These are phyloP conservation scores for Ramaria rubella DNA, from an alignment of 768 basidiomycete genomes.

Conservation along the genomic window DNA sequence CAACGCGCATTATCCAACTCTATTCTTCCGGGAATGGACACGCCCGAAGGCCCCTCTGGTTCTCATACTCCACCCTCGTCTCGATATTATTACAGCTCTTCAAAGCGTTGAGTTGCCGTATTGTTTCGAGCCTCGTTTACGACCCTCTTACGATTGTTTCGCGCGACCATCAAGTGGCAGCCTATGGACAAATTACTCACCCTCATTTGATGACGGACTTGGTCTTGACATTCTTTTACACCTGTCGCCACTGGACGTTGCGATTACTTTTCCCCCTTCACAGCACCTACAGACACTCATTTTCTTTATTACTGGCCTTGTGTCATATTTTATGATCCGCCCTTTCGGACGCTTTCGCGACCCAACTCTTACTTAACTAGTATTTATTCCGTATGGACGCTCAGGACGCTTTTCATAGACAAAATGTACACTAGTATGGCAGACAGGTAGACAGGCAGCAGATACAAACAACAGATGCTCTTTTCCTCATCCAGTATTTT, in stretches of 20 bases:
- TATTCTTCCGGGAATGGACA: constrained; percentile 11
- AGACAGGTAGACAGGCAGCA: background rate
- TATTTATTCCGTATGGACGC: background rate
- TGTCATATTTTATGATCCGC: no score
- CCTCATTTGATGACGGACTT: no score
- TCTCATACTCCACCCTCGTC: background rate
- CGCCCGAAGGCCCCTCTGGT: background rate
- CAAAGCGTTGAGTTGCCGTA: background rate
- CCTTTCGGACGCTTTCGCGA: background rate
- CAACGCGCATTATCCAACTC: constrained; percentile 12
- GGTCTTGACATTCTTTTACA: no score
- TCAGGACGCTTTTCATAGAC: background rate
- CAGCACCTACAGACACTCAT: no score
- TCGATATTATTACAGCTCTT: background rate
- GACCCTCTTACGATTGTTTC: background rate
- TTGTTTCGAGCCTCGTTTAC: background rate
- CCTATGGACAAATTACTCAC: no score
- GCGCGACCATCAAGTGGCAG: background rate
- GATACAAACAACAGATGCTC: background rate
- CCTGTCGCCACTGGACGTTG: no score
- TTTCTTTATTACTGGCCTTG: no score
- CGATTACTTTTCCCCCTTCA: no score
- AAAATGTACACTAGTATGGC: background rate
- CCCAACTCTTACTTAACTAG: background rate
- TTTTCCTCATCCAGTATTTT: background rate